Conservation (phyloP, 2,329 filamentous ascomycete species). For the Ophiognomonia clavigignenti-juglandacearum region DNA sequence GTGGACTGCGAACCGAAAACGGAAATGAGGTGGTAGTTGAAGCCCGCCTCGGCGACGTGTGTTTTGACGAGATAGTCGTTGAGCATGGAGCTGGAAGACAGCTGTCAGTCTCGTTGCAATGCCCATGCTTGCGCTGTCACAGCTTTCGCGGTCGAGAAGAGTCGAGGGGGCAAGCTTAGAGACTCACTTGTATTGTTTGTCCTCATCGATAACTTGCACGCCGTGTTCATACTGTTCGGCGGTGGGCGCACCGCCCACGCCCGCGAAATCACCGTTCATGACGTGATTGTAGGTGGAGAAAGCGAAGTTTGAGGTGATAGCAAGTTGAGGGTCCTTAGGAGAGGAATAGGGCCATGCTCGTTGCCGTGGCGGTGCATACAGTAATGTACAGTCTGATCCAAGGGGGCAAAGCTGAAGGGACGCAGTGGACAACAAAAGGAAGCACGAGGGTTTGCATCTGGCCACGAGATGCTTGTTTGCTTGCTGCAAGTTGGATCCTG, state of each 20-base stretch:
- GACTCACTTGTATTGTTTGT: conserved; percentile 92
- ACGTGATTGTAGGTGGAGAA: conserved; percentile 12
- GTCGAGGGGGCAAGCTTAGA: no score
- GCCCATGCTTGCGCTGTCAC: conserved; percentile 1
- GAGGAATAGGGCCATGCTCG: conserved; percentile 14
- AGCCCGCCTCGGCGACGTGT: conserved; percentile 79
- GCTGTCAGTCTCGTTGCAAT: conserved; percentile 15
- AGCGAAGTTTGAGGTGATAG: neutral
- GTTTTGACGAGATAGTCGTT: conserved; percentile 77
- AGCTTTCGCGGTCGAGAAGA: no score
- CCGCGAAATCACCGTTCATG: conserved; percentile 80
- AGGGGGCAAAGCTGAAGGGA: neutral
- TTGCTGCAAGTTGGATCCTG: conserved; percentile 5
- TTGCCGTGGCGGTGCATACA: conserved; percentile 7
- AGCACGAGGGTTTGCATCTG: neutral
- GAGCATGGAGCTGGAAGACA: conserved; percentile 62
- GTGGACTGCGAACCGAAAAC: conserved; percentile 99
- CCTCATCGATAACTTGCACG: conserved; percentile 93
- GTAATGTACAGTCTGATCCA: neutral
- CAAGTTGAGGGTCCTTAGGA: conserved; percentile 5
- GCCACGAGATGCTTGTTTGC: conserved; percentile 4
- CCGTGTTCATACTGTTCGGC: conserved; percentile 79
- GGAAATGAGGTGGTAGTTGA: conserved; percentile 99
- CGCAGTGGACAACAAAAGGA: neutral
- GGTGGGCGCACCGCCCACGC: conserved; percentile 61